phyloP scores from a whole-genome alignment of 768 basidiomycete species.

The Leccinum subtestaceum region DNA sequence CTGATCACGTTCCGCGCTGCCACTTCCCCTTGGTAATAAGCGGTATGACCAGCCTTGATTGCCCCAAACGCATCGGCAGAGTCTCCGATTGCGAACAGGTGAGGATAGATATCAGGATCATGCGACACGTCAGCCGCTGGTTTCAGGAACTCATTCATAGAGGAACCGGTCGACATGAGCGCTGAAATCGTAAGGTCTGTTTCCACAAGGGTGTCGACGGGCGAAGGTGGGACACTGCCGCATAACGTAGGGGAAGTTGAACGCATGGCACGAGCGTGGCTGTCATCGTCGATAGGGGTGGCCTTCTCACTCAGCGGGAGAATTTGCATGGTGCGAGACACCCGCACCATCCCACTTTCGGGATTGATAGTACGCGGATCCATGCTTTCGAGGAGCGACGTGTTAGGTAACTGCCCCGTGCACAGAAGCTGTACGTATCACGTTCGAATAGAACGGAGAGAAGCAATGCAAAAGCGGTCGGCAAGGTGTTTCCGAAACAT shows the following conservation, averaged over 20 bases:
- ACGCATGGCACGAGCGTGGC: neutral
- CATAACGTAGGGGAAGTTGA: slow-evolving; percentile 7
- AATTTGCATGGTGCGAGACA: slow-evolving; percentile 53
- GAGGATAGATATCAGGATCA: slow-evolving; percentile 33
- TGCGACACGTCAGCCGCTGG: slow-evolving; percentile 22
- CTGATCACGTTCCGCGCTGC: slow-evolving; percentile 54
- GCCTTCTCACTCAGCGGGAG: neutral
- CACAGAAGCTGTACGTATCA: slow-evolving; percentile 45
- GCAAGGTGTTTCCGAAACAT: neutral
- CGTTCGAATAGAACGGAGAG: neutral
- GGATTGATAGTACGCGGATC: slow-evolving; percentile 41
- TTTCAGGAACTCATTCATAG: neutral
- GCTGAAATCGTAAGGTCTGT: neutral
- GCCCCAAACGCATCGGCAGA: slow-evolving; percentile 65
- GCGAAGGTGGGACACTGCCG: slow-evolving; percentile 7
- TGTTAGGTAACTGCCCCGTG: slow-evolving; percentile 61
- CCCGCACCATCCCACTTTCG: slow-evolving; percentile 40
- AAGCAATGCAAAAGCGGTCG: neutral
- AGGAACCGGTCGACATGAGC: neutral
- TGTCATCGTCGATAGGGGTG: neutral
- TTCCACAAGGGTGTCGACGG: slow-evolving; percentile 13
- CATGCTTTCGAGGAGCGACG: slow-evolving; percentile 42
- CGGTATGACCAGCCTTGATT: slow-evolving; percentile 56
- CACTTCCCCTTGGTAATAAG: slow-evolving; percentile 49
- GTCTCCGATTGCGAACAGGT: slow-evolving; percentile 64